Evolutionary conservation across 164 flowering plant species (phyloP), one percentile per base, ranked within the genome.

Genomic region (Aristolochia fimbriata): DNA sequence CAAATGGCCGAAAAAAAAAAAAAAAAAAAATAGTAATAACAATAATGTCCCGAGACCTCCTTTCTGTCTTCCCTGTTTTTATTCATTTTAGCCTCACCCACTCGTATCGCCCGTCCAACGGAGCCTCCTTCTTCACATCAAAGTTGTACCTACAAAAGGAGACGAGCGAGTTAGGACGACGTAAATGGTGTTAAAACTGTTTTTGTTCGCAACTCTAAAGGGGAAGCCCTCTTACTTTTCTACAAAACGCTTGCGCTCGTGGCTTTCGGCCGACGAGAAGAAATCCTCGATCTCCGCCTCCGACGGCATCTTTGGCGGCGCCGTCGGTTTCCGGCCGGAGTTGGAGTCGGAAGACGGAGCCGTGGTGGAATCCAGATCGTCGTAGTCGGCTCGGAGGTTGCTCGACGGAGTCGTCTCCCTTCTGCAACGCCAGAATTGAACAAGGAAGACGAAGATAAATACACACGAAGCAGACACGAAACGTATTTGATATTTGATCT

Each of bases 181-280:
- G n/a, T n/a, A n/a, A n/a, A n/a, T n/a, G n/a, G n/a, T n/a, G n/a
- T n/a, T n/a, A n/a, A n/a, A n/a, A n/a, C n/a, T n/a, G n/a, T n/a
- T n/a, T n/a, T n/a, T n/a, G n/a, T n/a, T n/a, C n/a, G n/a, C n/a
- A n/a, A n/a, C n/a, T n/a, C n/a, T n/a, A n/a, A n/a, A n/a, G n/a
- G n/a, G n/a, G n/a, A n/a, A n/a, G n/a, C n/a, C n/a, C 24, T 54
- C 82, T 75, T 70, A 88, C 96, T 80, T 82, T 22, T 85, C 85
- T 9, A 76, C 56, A 59, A 88, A 88, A 41, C 86, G 80, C 66
- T 77, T 70, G 58, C 75, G 78, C 66, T 81, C 83, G 43, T 64
- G 13, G 62, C 76, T 80, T 69, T 85, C 96, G 0, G 78, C 70
- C 1, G 19, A 73, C 0, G 81, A 59, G 71, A 88, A 84, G 73